phyloP scores from a whole-genome alignment of 2,329 filamentous ascomycete genomes.

The Chalaropsis thielavioides region DNA sequence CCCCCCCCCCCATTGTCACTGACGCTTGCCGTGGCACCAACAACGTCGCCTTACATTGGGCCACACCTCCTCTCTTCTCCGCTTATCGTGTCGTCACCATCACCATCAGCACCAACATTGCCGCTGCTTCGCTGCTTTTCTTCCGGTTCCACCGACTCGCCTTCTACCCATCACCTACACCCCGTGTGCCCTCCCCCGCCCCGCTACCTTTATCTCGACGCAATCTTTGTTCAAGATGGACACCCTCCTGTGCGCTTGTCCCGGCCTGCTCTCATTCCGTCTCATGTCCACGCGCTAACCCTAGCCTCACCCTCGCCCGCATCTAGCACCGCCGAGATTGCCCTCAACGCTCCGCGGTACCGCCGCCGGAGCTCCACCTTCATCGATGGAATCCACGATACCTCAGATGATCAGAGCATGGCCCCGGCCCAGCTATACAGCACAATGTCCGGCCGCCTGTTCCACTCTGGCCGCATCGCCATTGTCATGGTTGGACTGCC shows the following conservation, averaged over 20 bases:
- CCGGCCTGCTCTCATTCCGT: neutral
- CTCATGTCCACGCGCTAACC: neutral
- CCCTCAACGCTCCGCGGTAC: conserved; percentile 78
- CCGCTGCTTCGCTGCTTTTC: no score
- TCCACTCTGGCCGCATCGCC: conserved; percentile 92
- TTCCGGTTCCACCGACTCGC: neutral
- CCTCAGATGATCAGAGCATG: conserved; percentile 65
- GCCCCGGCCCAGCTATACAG: conserved; percentile 95
- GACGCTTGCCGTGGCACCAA: neutral
- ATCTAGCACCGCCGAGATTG: conserved; percentile 71
- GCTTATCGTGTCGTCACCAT: no score
- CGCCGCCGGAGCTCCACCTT: conserved; percentile 89
- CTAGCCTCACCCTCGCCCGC: conserved; percentile 18
- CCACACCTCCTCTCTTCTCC: neutral
- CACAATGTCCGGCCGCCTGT: conserved; percentile 91
- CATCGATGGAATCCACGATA: conserved; percentile 92
- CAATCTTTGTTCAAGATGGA: conserved; percentile 16
- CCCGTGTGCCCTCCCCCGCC: no score
- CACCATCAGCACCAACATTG: no score
- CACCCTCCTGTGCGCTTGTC: conserved; percentile 19
- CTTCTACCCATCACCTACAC: no score
- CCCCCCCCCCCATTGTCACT: neutral
- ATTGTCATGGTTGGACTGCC: conserved; percentile 95
- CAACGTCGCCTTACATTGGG: neutral
- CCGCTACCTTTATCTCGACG: neutral